Evolutionary conservation across 2,329 filamentous ascomycete species (phyloP), one percentile per base, ranked within the genome.

Genomic region (Apiospora saccharicola): DNA sequence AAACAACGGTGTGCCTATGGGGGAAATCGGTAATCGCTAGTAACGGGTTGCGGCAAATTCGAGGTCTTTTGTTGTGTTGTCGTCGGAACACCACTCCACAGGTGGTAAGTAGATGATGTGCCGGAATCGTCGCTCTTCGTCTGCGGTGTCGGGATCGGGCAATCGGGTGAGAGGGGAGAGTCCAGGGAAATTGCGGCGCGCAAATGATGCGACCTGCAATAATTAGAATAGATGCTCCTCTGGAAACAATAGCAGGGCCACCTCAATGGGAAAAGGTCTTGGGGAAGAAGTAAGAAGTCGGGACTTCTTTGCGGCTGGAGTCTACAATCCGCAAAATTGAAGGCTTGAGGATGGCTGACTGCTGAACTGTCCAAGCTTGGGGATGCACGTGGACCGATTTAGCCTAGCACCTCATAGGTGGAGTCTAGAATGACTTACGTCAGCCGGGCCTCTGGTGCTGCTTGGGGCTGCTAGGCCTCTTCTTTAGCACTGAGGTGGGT

Each of bases 261-360:
- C 57, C 57, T 64, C 57, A 64, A 64, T 64, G 57, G 34, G 14
- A 41, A 41, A 41, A 6, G 57, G 19, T 41, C 34, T 64, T 64
- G 57, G 57, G 57, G 53, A 26, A 61, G 53, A 61, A 34, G 49
- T 61, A 22, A 41, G 57, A 64, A 64, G 57, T 64, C 57, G 19
- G 24, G 34, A 64, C 57, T 64, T 64, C 57, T 41, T 57, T 69
- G 67, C 67, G 67, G 67, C 44, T 69, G 67, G 67, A 69, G 67
- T 69, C 61, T 30, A 26, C 51, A 57, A 57, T 68, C 44, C 67
- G 61, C 61, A 69, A 69, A 69, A 69, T 69, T 69, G 67, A 69
- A 69, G 67, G 67, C 44, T 41, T 69, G 67, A 49, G 47, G 44
- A 49, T 49, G 67, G 67, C 44, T 47, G 67, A 37, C 67, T 46